A percentile compares a stretch with the other conserved stretches of the same genome.
Evolutionary conservation across 768 basidiomycete genomes (phyloP).

Genomic region (Mycena maculata): DNA sequence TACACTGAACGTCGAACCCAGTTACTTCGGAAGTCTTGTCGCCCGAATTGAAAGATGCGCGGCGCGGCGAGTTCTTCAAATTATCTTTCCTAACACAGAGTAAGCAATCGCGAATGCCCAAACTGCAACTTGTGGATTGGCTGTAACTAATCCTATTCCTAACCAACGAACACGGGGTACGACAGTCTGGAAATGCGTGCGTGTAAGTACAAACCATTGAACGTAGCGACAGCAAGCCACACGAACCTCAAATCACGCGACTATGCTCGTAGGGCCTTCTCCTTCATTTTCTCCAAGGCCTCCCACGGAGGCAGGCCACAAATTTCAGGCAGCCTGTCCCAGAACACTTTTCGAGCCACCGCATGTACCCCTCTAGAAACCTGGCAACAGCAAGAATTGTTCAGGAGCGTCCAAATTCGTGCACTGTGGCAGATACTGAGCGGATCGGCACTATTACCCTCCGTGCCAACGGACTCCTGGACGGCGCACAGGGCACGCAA

Average conservation of each 20-base stretch:
- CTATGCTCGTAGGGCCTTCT: background rate
- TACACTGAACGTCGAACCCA: no score
- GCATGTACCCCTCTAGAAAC: background rate
- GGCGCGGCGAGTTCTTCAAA: no score
- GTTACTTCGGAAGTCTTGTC: no score
- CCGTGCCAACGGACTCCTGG: background rate
- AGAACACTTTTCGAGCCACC: constrained; percentile 26
- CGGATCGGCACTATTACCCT: background rate
- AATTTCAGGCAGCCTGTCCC: constrained; percentile 34
- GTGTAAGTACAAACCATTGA: background rate
- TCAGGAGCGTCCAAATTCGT: background rate
- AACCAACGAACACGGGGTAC: no score
- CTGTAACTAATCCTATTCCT: no score
- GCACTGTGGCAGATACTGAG: background rate
- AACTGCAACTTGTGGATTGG: no score
- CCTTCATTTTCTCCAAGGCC: constrained; percentile 32
- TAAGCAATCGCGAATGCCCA: no score
- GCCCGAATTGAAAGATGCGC: no score
- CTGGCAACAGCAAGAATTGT: background rate
- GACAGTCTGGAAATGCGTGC: no score
- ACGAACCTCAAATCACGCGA: background rate
- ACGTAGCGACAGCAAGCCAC: background rate
- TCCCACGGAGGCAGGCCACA: constrained; percentile 39
- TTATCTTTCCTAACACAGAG: no score
- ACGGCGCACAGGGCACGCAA: background rate